Base-by-base conservation (phyloP, 164 flowering plant species). In the Saururus chinensis region DNA sequence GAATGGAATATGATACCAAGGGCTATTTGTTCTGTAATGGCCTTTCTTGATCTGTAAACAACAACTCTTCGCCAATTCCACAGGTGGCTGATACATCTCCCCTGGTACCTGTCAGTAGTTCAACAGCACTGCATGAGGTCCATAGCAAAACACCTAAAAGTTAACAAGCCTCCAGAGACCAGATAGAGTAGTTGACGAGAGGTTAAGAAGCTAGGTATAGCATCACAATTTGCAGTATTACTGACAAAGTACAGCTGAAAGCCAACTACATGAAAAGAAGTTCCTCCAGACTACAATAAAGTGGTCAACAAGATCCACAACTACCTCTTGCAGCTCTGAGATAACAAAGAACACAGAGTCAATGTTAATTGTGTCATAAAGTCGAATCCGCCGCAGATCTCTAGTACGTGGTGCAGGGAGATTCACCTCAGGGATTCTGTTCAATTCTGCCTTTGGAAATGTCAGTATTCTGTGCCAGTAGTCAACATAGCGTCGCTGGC, bases 401-500 rank as follows among this genome's bases (percentile, higher is more conserved):
- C 91, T 77, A 61, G 71, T 75, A 54, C 77, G 64, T 20, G 77
- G 70, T 59, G 60, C 63, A 66, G 96, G 87, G 65, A 87, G 69
- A 37, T 57, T 74, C 56, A 87, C 85, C 20, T 57, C 53, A 42
- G 84, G 87, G 66, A 75, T 75, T 59, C 74, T 68, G 54, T 60
- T 17, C 60, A 19, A 22, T 74, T 70, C 40, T 40, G 73, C 75
- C 66, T 61, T 70, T 0, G 84, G 76, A 71, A 76, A 78, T 41
- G 82, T 73, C 59, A 83, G 72, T 22, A 63, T n/a, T 45, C 60
- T 68, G 55, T 62, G 79, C 96, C 91, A 87, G 67, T 87, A 89
- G 10, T 71, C 77, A 35, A 89, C 91, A 69, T 87, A 89, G 25
- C 93, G 86, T 4, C 84, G 81, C 63, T 89, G 96, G 80, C 96